phyloP scores from a whole-genome alignment of 2,329 filamentous ascomycete genomes.

The Elsinoe ampelina region DNA sequence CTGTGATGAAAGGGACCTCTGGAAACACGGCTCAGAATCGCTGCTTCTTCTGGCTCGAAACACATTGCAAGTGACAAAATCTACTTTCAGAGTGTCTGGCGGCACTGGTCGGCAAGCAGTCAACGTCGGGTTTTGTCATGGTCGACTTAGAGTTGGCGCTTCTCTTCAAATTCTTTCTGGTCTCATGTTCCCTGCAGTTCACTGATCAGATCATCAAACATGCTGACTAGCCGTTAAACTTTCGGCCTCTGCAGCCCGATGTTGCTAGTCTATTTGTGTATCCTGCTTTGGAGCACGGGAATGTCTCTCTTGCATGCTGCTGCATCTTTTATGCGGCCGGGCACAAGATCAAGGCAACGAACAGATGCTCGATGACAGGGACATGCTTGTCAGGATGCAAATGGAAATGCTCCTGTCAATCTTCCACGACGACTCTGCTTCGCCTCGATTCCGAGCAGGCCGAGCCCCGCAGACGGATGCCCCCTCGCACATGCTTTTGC shows the following conservation, averaged over 20 bases:
- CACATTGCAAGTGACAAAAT: background rate
- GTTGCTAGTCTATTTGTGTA: background rate
- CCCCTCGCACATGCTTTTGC: slow-evolving; percentile 1
- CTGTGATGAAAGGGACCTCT: background rate
- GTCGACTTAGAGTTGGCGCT: slow-evolving; percentile 6
- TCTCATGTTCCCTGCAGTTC: background rate
- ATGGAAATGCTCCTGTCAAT: slow-evolving; percentile 2
- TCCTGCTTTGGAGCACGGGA: background rate
- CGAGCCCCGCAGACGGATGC: background rate
- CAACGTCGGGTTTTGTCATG: background rate
- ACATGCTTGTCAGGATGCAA: background rate
- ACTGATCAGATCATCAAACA: background rate
- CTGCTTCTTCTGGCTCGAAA: slow-evolving; percentile 2
- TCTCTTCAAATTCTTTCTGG: background rate
- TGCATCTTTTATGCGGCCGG: background rate
- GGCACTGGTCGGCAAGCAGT: background rate
- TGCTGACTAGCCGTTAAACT: background rate
- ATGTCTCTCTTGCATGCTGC: background rate
- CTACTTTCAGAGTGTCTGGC: background rate
- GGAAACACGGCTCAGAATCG: background rate
- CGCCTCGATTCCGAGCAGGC: background rate
- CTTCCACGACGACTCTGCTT: background rate
- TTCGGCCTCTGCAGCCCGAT: background rate
- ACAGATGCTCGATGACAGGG: background rate
- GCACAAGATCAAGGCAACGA: background rate